Evolutionary conservation across 257 asterid species (phyloP).

Genomic region (Coffea canephora): DNA sequence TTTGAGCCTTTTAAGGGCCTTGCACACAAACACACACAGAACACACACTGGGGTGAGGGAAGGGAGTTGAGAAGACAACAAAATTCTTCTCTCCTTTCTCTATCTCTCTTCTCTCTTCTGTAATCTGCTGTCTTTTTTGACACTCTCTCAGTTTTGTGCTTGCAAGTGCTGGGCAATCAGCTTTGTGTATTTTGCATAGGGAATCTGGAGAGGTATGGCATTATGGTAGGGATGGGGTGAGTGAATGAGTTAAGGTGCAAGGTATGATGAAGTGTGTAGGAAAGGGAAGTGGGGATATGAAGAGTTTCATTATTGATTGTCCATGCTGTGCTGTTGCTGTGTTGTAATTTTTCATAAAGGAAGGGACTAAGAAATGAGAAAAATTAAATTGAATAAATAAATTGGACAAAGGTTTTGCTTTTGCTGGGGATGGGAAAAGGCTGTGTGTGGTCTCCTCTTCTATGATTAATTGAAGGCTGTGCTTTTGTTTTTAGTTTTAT

Average conservation of each 20-base stretch:
- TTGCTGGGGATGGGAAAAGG: conserved; percentile 16
- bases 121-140: not conserved
- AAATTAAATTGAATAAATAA: not conserved
- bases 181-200: not conserved
- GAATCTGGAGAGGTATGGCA: conserved; percentile 5
- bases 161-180: not conserved
- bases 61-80: not conserved
- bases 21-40: not conserved
- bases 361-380: not conserved
- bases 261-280: not conserved
- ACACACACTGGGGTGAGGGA: not conserved
- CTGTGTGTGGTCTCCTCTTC: conserved; percentile 14
- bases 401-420: not conserved
- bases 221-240: not conserved
- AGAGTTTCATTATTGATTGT: conserved; percentile 22
- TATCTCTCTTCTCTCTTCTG: not conserved
- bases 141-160: not conserved
- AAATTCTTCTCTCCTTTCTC: not conserved
- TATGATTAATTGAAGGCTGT: conserved; percentile 6
- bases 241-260: not conserved
- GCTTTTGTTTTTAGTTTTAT: not conserved
- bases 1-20: no score
- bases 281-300: not conserved
- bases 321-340: conserved; percentile 22
- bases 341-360: conserved; percentile 19